Conservation (phyloP, 176 grass and related monocot genomes). For the Lolium rigidum region DNA sequence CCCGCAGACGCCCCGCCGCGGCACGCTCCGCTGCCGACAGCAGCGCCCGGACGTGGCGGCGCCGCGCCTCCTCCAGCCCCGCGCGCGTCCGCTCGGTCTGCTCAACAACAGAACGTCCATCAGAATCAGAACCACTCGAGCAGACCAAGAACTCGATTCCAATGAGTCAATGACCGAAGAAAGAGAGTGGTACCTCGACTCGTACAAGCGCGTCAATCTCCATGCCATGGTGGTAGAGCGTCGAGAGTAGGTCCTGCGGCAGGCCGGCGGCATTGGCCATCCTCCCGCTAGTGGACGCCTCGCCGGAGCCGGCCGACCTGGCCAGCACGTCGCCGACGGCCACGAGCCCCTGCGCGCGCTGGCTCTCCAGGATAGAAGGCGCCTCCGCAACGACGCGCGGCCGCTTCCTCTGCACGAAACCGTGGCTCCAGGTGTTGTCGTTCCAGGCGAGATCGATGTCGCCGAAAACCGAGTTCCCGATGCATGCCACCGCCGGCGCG, state of each 20-base stretch:
- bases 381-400: conserved; percentile 3
- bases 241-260: conserved; percentile 34
- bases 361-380: neutral
- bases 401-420: conserved; percentile 40
- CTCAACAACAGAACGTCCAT: neutral
- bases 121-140: neutral
- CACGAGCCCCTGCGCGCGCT: neutral
- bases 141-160: neutral
- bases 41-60: conserved; percentile 29
- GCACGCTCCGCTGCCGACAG: conserved; percentile 36
- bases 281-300: conserved; percentile 47
- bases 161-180: neutral
- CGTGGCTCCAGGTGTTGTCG: neutral
- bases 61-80: conserved; percentile 42
- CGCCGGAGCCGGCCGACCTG: conserved; percentile 18
- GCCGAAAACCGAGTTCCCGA: neutral
- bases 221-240: conserved; percentile 41
- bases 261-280: neutral
- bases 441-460: conserved; percentile 23
- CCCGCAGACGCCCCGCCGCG: neutral
- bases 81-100: conserved; percentile 49
- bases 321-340: neutral
- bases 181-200: conserved; percentile 38
- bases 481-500: neutral
- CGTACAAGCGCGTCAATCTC: conserved; percentile 56